These are phyloP conservation scores for Primulina eburnea DNA, from an alignment of 257 asterid genomes.

Conservation along the genomic window DNA sequence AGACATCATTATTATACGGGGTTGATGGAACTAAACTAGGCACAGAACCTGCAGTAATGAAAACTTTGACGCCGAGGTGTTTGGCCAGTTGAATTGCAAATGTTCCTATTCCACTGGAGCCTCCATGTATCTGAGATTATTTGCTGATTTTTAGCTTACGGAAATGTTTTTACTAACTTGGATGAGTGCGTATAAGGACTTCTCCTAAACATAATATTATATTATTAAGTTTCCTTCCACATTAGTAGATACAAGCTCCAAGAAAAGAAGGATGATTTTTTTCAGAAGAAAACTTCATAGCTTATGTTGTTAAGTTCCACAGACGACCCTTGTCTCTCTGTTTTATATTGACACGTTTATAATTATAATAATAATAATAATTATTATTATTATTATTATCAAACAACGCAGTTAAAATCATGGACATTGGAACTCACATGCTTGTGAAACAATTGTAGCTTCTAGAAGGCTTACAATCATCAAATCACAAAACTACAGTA, in stretches of 20 bases:
- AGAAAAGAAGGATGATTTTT: neutral
- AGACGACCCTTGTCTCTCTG: neutral
- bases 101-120: conserved; percentile 98
- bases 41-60: conserved; percentile 84
- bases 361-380: too few species aligned
- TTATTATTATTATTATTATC: too few species aligned
- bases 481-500: neutral
- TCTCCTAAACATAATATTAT: neutral
- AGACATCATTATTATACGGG: conserved; percentile 10
- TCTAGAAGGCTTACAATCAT: neutral
- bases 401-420: neutral
- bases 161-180: neutral
- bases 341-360: too few species aligned
- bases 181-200: neutral
- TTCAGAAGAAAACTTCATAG: neutral
- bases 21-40: conserved; percentile 1
- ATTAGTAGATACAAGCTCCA: neutral
- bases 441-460: neutral
- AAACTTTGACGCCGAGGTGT: conserved; percentile 66
- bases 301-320: neutral
- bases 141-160: conserved; percentile 5
- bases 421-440: neutral
- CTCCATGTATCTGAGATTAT: conserved; percentile 82
- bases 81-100: conserved; percentile 94
- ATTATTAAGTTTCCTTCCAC: neutral